These are phyloP conservation scores for Thelonectria rubi DNA, from an alignment of 2,329 filamentous ascomycete genomes.

Conservation along the genomic window DNA sequence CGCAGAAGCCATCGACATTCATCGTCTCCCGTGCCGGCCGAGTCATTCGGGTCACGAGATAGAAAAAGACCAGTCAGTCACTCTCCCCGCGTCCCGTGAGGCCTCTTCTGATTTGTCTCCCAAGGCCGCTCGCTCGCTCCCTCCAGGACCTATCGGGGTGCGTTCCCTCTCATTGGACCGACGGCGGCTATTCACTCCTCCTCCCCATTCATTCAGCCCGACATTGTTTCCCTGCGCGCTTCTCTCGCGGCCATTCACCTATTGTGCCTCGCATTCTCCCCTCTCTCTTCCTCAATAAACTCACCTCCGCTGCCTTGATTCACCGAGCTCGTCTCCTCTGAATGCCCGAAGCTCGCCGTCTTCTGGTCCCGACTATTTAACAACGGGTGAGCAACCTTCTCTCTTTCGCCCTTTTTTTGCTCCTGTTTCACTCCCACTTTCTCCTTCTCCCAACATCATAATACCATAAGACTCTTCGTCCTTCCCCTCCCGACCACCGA, in stretches of 20 bases:
- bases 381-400: neutral
- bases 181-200: neutral
- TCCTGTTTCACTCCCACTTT: too few relatives aligned
- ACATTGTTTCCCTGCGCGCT: neutral
- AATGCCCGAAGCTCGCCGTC: too few relatives aligned
- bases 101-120: too few relatives aligned
- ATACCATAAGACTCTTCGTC: neutral
- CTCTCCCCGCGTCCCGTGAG: neutral
- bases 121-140: neutral
- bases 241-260: too few relatives aligned
- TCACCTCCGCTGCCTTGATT: neutral
- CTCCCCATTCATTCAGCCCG: neutral
- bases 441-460: too few relatives aligned
- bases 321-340: neutral
- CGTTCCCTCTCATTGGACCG: too few relatives aligned
- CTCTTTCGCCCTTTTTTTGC: neutral
- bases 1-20: neutral
- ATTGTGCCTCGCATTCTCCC: too few relatives aligned
- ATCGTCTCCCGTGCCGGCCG: neutral
- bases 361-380: neutral
- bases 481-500: neutral
- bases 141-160: neutral
- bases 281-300: too few relatives aligned
- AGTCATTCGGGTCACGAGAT: conserved; percentile 18
- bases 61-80: conserved; percentile 3